Evolutionary conservation across 208 protist genomes (phyloP).

Genomic region (Acanthamoeba polyphaga): DNA sequence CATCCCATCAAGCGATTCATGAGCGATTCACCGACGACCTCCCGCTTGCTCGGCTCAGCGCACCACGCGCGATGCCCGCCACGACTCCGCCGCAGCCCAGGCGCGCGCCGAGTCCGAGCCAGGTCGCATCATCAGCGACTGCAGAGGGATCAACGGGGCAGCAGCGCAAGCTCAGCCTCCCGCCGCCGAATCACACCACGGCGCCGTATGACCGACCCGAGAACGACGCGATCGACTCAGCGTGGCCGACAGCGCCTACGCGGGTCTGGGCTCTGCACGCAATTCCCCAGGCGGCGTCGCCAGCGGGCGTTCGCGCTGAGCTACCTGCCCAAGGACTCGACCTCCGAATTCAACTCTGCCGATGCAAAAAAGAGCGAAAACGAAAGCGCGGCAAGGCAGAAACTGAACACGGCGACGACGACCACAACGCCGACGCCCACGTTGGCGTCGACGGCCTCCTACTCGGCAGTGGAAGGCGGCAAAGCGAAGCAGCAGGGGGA

Average conservation of each 20-base stretch:
- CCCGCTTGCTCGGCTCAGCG: not conserved
- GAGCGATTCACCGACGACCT: conserved; percentile 26
- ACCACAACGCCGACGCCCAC: not conserved
- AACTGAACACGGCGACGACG: not conserved
- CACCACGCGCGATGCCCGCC: not conserved
- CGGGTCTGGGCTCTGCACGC: not conserved
- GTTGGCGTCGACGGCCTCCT: not conserved
- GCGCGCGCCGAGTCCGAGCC: not conserved
- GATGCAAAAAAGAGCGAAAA: not conserved
- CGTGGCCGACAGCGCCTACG: not conserved
- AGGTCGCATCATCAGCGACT: not conserved
- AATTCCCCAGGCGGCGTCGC: not conserved
- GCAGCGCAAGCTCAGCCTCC: conserved; percentile 60
- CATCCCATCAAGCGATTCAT: conserved; percentile 26
- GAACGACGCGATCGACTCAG: not conserved
- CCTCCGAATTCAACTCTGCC: not conserved
- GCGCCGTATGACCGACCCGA: not conserved
- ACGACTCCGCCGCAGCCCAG: not conserved
- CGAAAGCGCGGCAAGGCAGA: not conserved
- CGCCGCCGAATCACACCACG: not conserved
- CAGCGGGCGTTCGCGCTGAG: conserved; percentile 43
- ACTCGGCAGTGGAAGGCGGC: not conserved
- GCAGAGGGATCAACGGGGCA: not conserved
- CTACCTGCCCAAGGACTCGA: not conserved
- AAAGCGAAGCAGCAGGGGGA: not conserved